Base-by-base conservation (phyloP, 768 basidiomycete genomes). In the Leucocoprinus leucothites region DNA sequence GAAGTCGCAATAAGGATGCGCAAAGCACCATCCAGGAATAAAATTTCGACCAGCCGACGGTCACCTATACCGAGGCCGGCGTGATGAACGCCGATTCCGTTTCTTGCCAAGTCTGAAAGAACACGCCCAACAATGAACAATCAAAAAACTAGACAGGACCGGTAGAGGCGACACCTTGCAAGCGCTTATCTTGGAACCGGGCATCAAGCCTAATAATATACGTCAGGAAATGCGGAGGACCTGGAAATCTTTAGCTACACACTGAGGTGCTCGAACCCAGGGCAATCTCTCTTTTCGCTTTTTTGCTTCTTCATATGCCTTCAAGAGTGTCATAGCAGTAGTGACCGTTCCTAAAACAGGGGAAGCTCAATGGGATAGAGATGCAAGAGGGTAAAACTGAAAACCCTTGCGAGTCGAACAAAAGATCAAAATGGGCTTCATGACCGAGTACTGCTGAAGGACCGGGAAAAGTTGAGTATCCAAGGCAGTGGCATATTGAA, bases 31-130 rank as follows among this genome's bases (percentile, higher is more conserved):
- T 77, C 79, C 31, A 86, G 60, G 63, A 85, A 99, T 9, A 90
- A 71, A 11, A 83, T 78, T 67, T 99, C 96, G 16, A 85, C 85
- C 0, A 77, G 64, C 48, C 78, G 78, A 36, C 94, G 81, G 63
- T 98, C 95, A 22, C 86, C 80, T 41, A 82, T 65, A 11, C 74
- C 79, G 48, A 98, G 69, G 1, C 96, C 96, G 3, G 94, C 96
- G 65, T 98, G 95, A 65, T 99, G 96, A 6, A 93, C 81, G 9
- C 92, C 94, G 46, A 98, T 84, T 1, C 96, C 97, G 51, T 67
- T 69, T 1, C 73, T 66, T n/a, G 84, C 85, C 28, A 95, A 74
- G 26, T 78, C 89, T 86, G 60, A 6, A 19, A 9, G 57, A 8
- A 48, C 54, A 44, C 16, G 26, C 50, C 48, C 6, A 19, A 24